phyloP scores from a whole-genome alignment of 805 yeast genomes.

The Kodamaea leandrae region DNA sequence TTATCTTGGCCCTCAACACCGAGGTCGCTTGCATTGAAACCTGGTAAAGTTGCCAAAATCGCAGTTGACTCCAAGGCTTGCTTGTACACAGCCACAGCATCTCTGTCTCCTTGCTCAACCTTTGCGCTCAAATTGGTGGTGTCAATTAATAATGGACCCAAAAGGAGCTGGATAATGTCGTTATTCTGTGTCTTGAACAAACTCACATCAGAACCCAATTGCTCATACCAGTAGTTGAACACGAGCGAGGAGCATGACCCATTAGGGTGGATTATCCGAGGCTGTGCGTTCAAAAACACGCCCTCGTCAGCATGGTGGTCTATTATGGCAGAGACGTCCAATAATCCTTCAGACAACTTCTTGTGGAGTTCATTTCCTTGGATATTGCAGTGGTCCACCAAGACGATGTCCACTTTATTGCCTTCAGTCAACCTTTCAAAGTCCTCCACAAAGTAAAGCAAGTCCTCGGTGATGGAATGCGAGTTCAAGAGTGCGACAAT shows the following conservation, averaged over 20 bases:
- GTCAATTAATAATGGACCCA: conserved; percentile 74
- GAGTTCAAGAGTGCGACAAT: conserved; percentile 51
- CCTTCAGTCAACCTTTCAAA: conserved; percentile 26
- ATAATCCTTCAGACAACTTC: conserved; percentile 20
- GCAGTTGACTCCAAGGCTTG: conserved; percentile 13
- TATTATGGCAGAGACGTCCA: conserved; percentile 56
- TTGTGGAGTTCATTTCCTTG: conserved; percentile 47
- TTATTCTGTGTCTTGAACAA: conserved; percentile 17
- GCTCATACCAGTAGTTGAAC: conserved; percentile 54
- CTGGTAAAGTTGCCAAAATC: neutral
- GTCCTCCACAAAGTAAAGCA: conserved; percentile 70
- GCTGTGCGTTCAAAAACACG: conserved; percentile 46
- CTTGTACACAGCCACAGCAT: conserved; percentile 42
- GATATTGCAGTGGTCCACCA: conserved; percentile 82
- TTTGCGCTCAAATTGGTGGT: conserved; percentile 65
- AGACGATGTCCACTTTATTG: conserved; percentile 38
- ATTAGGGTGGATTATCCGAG: conserved; percentile 56
- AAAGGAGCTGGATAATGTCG: conserved; percentile 45
- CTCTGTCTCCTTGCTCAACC: conserved; percentile 58
- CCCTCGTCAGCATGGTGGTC: conserved; percentile 87
- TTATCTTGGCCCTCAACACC: conserved; percentile 10
- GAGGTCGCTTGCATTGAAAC: neutral
- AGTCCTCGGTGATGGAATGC: conserved; percentile 45
- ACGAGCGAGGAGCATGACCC: conserved; percentile 86
- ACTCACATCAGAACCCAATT: conserved; percentile 15